Conservation (phyloP, 345 rosid genomes). For the Cardamine occulta region DNA sequence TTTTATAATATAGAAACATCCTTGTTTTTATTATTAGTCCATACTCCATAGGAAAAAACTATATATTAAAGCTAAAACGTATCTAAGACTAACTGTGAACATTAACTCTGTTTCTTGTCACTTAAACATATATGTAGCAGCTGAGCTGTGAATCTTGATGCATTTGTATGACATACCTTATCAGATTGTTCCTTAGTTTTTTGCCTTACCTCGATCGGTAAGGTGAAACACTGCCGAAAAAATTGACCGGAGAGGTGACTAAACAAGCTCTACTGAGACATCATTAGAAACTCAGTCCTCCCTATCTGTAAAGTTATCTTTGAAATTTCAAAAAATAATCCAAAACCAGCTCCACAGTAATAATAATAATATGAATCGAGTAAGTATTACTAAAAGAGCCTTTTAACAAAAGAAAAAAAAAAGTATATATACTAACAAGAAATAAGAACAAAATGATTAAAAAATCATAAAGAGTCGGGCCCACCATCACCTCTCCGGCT, state of each 20-base stretch:
- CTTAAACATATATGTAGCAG: neutral
- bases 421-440: no score
- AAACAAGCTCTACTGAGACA: neutral
- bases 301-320: no score
- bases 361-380: no score
- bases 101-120: neutral
- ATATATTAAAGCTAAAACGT: no score
- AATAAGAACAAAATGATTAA: no score
- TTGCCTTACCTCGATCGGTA: neutral
- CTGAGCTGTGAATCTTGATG: neutral
- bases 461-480: neutral
- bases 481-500: neutral
- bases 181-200: neutral
- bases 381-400: neutral
- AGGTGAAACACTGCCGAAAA: neutral
- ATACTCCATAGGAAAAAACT: neutral
- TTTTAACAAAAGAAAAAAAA: no score
- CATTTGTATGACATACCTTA: neutral
- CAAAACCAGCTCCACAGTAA: no score
- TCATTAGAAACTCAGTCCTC: neutral
- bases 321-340: no score
- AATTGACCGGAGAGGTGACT: neutral
- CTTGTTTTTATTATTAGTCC: no score
- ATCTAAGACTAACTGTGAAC: neutral
- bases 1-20: neutral